Evolutionary conservation across 202 grass and related monocot genomes (phyloP), one percentile per base, ranked within the genome.

Genomic region (Saccharum hybrid): DNA sequence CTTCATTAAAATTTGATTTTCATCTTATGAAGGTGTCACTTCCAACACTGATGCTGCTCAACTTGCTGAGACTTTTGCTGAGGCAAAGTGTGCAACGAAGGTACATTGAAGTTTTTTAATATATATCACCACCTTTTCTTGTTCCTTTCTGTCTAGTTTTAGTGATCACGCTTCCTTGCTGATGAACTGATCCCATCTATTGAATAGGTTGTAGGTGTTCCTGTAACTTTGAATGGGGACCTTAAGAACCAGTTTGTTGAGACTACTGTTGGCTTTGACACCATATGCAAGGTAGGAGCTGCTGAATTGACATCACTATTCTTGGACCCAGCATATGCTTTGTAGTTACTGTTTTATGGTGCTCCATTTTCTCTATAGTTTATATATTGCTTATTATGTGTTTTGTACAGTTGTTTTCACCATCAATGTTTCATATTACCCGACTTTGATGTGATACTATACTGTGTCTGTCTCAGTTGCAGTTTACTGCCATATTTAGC

Each of bases 241-340:
- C 91, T 98, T 85, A 98, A 96, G 87, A 98, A 94, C 86, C 96
- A 98, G 46, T 98, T 96, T 92, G 96, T 98, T 75, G 96, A 98
- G 88, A 83, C 81, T 61, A 98, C 94, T 77, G 96, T 98, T 84
- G 96, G 96, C 68, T 98, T 96, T 56, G 96, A 98, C 77, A 98
- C 96, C 81, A 98, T 98, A 69, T 96, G 93, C 85, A 98, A 98
- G 93, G 96, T 98, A 88, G 15, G 14, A 39, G 52, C 16, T 37
- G 22, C 42, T 72, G 34, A 77, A 72, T 64, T 82, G 52, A 76
- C 54, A 81, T 23, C 21, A 79, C 22, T 79, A 40, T 52, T 2
- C 21, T 70, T 42, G 23, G 18, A 30, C 12, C 48, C 16, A 26
- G 21, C 72, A 9, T 40, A 37, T 69, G 63, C 49, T 49, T 82